Conservation (phyloP, 225 moss, liverwort and hornwort genomes). For the Pseudoscleropodium purum region DNA sequence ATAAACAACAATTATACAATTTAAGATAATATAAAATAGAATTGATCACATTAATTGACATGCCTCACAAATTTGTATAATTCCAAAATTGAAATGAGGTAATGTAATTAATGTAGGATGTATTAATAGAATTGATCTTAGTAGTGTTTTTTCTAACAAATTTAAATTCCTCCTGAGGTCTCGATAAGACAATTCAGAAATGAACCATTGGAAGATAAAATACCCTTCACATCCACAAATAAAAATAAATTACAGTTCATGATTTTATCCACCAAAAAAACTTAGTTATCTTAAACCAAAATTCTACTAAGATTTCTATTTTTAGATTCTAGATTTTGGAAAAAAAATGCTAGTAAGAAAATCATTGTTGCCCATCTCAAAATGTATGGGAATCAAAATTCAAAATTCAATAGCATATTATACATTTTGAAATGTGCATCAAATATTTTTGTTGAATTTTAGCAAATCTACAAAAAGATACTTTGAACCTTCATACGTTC, state of each 20-base stretch:
- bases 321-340: not conserved
- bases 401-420: not conserved
- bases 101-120: not conserved
- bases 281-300: rapidly evolving
- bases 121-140: not conserved
- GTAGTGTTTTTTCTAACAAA: not conserved
- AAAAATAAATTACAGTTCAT: not conserved
- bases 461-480: not conserved
- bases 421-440: not conserved
- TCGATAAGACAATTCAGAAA: not conserved
- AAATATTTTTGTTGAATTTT: not conserved
- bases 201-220: not conserved
- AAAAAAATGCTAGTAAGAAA: not conserved
- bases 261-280: not conserved
- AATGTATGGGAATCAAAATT: not conserved
- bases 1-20: not conserved
- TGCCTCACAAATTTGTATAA: not conserved
- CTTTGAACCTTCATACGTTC: not conserved
- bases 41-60: not conserved
- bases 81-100: not conserved
- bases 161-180: not conserved
- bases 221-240: not conserved
- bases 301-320: no score
- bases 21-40: no score
- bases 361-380: not conserved